Conservation (phyloP, 495 filamentous ascomycete genomes). For the Trichoderma orchidacearum region DNA sequence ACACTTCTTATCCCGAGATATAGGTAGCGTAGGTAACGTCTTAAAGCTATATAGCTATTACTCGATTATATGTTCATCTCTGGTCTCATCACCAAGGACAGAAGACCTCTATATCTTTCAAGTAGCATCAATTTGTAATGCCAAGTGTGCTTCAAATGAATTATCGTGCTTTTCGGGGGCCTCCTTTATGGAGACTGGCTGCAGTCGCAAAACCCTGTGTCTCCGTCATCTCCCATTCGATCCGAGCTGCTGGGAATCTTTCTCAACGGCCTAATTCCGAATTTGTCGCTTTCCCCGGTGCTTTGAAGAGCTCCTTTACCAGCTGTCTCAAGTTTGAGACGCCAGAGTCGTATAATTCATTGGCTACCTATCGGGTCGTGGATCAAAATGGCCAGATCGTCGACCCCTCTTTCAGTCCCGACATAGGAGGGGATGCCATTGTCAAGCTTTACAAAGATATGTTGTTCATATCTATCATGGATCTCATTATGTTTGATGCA, state of each 20-base stretch:
- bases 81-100: background rate
- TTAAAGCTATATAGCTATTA: background rate
- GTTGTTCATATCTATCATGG: conserved; percentile 78
- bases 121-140: too few relatives aligned
- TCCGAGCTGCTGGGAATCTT: conserved; percentile 21
- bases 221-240: background rate
- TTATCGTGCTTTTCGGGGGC: background rate
- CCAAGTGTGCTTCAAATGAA: background rate
- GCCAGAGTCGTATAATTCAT: conserved; percentile 50
- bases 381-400: conserved; percentile 71
- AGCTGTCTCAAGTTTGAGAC: conserved; percentile 60
- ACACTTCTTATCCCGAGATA: background rate
- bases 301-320: conserved; percentile 85
- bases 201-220: background rate
- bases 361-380: conserved; percentile 79
- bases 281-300: conserved; percentile 82
- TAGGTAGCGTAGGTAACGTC: background rate
- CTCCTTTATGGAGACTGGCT: background rate
- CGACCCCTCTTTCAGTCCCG: conserved; percentile 48
- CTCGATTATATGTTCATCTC: background rate
- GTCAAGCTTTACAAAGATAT: conserved; percentile 49
- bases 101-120: background rate
- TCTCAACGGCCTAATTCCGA: conserved; percentile 59
- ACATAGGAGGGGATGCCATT: conserved; percentile 56
- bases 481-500: conserved; percentile 86